phyloP scores from a whole-genome alignment of 768 basidiomycete species.

The Cystofilobasidium bisporidii region DNA sequence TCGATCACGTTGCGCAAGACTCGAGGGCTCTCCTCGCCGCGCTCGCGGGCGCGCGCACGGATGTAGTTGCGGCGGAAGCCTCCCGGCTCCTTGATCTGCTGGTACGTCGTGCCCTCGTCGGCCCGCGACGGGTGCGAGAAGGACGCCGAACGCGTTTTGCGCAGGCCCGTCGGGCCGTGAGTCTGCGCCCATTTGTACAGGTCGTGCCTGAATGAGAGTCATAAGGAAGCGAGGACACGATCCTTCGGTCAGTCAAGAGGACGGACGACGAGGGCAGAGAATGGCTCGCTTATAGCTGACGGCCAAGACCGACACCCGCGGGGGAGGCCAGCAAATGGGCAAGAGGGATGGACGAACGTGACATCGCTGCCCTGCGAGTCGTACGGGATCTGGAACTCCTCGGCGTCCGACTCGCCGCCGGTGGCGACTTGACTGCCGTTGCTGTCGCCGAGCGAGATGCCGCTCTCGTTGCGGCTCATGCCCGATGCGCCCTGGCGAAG shows the following conservation, averaged over 20 bases:
- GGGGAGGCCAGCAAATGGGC: constrained; percentile 28
- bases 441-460: constrained; percentile 12
- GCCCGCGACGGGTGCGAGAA: constrained; percentile 45
- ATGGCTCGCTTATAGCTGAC: neutral
- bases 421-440: neutral
- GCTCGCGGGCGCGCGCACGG: constrained; percentile 58
- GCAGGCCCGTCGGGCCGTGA: constrained; percentile 34
- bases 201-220: constrained; percentile 48
- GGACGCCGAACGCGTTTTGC: constrained; percentile 52
- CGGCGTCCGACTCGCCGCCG: constrained; percentile 46
- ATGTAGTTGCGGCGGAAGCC: constrained; percentile 88
- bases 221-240: neutral
- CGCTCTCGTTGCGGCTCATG: constrained; percentile 16
- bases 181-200: constrained; percentile 93
- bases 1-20: constrained; percentile 81
- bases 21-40: constrained; percentile 50
- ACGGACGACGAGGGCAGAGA: neutral
- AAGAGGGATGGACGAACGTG: constrained; percentile 55
- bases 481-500: constrained; percentile 8
- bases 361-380: constrained; percentile 80
- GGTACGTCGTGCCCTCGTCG: constrained; percentile 59
- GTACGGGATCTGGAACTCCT: constrained; percentile 79
- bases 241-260: too few relatives aligned
- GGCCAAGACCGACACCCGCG: constrained; percentile 4
- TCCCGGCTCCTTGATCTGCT: constrained; percentile 90